A percentile compares a stretch with the other conserved stretches of the same genome.
Conservation (phyloP, 2,329 filamentous ascomycete genomes). For the Penicillium sp. region DNA sequence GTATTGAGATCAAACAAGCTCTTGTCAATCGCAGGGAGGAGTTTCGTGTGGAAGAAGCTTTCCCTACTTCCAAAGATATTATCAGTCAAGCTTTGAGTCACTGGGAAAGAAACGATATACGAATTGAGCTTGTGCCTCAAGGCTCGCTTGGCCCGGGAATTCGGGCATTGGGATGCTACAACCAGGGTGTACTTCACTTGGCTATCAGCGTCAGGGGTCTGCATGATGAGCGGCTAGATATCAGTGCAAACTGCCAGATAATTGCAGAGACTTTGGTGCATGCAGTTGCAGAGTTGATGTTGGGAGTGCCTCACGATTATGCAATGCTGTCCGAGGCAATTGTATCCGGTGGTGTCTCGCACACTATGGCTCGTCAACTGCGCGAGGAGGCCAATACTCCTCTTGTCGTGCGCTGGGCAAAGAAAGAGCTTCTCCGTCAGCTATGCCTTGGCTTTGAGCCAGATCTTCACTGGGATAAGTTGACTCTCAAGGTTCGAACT, state of each 20-base stretch:
- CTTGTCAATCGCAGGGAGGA: slow-evolving; percentile 44
- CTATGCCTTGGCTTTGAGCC: slow-evolving; percentile 55
- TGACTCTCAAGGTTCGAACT: slow-evolving; percentile 53
- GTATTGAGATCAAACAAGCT: slow-evolving; percentile 49
- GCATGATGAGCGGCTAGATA: slow-evolving; percentile 35
- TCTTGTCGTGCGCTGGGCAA: slow-evolving; percentile 45
- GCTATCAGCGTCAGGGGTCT: slow-evolving; percentile 38
- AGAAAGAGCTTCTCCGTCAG: slow-evolving; percentile 52
- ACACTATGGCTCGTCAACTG: slow-evolving; percentile 39
- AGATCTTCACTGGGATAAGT: slow-evolving; percentile 56
- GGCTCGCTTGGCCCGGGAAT: slow-evolving; percentile 40
- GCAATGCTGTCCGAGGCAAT: slow-evolving; percentile 40
- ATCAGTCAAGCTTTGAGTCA: slow-evolving; percentile 38
- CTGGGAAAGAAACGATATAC: slow-evolving; percentile 38
- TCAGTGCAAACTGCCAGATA: slow-evolving; percentile 41
- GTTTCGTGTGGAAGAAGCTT: slow-evolving; percentile 47
- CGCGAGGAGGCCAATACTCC: slow-evolving; percentile 42
- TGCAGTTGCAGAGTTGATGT: slow-evolving; percentile 39
- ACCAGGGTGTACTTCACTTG: slow-evolving; percentile 31
- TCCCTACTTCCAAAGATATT: slow-evolving; percentile 45
- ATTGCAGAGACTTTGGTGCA: slow-evolving; percentile 46
- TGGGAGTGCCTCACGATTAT: slow-evolving; percentile 43
- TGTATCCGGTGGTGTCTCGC: slow-evolving; percentile 37
- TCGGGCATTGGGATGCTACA: slow-evolving; percentile 39
- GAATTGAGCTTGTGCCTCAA: slow-evolving; percentile 40